phyloP scores from a whole-genome alignment of 2,329 filamentous ascomycete genomes.

The Fusarium aywerte region DNA sequence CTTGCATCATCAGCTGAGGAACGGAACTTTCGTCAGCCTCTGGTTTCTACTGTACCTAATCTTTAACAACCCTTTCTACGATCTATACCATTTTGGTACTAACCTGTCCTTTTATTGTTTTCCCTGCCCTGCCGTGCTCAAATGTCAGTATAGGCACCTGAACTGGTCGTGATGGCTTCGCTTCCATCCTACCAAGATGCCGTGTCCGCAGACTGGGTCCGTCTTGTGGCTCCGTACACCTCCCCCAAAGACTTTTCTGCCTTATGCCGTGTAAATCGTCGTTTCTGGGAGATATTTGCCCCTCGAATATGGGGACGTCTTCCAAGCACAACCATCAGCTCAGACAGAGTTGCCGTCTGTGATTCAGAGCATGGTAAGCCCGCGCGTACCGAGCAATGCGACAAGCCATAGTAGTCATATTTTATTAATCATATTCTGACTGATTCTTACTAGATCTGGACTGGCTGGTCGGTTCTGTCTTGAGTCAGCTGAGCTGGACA shows the following conservation, averaged over 20 bases:
- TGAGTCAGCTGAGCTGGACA: conserved; percentile 50
- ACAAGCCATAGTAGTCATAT: not conserved
- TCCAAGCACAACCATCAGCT: conserved; percentile 44
- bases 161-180: conserved; percentile 42
- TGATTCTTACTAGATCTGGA: conserved; percentile 54
- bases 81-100: not conserved
- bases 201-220: conserved; percentile 60
- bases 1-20: conserved; percentile 19
- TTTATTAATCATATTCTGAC: not conserved
- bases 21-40: not conserved
- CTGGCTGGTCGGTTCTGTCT: conserved; percentile 62
- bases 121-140: not conserved
- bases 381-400: not conserved
- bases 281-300: conserved; percentile 61
- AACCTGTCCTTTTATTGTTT: not conserved
- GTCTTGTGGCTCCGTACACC: conserved; percentile 59
- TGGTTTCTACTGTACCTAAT: not conserved
- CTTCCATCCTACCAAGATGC: conserved; percentile 68
- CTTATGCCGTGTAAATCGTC: conserved; percentile 61
- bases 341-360: conserved; percentile 54
- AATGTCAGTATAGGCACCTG: not conserved
- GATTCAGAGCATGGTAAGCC: conserved; percentile 59
- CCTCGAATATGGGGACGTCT: conserved; percentile 65
- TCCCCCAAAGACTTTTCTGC: conserved; percentile 54
- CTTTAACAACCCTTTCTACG: not conserved